These are phyloP conservation scores for Zea mays DNA, from an alignment of 176 grass and related monocot species.

Conservation along the genomic window Zm-B73-REFERENCE-NAM-5.0 NC_050105.1:113713001-113713500, in stretches of 20 bases:
- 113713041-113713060: neutral
- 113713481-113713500: constrained; percentile 13
- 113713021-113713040: neutral
- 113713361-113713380: neutral
- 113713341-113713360: constrained; percentile 11
- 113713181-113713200: constrained; percentile 10
- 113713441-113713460: neutral
- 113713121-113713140: no score
- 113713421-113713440: constrained; percentile 17
- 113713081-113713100: constrained; percentile 9
- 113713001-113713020: constrained; percentile 22
- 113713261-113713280: neutral
- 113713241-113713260: neutral
- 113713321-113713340: constrained; percentile 18
- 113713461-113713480: constrained; percentile 29
- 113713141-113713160: constrained; percentile 9
- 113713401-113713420: constrained; percentile 2
- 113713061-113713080: neutral
- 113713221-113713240: neutral
- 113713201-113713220: neutral
- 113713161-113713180: constrained; percentile 16
- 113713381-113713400: neutral
- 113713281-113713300: constrained; percentile 34
- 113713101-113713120: no score
- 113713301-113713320: neutral